These are phyloP conservation scores for Pichiaceae sp. DNA, from an alignment of 1,139 yeast genomes.

Conservation along the genomic window DNA sequence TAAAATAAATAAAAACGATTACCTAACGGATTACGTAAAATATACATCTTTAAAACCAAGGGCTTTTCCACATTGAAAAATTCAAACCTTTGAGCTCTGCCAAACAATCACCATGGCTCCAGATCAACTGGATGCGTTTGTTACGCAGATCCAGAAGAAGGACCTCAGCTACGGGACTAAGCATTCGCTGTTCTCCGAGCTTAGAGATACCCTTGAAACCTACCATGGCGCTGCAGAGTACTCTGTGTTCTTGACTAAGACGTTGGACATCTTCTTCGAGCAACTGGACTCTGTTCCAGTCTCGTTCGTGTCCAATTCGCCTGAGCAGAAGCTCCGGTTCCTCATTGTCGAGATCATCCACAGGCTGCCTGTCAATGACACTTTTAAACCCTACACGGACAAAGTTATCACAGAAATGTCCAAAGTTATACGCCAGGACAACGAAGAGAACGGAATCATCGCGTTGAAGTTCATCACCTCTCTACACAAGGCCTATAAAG, in stretches of 20 bases:
- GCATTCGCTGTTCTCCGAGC: conserved; percentile 65
- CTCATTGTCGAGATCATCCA: conserved; percentile 73
- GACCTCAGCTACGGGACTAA: conserved; percentile 46
- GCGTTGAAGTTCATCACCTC: conserved; percentile 88
- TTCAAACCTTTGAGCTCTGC: too few species aligned
- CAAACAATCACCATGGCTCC: too few species aligned
- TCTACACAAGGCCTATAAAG: conserved; percentile 78
- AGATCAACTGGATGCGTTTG: conserved; percentile 52
- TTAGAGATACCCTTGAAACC: conserved; percentile 78
- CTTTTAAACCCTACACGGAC: conserved; percentile 64
- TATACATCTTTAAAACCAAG: neutral
- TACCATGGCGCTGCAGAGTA: conserved; percentile 71
- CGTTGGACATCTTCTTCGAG: conserved; percentile 55
- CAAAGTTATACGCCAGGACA: conserved; percentile 59
- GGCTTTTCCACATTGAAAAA: neutral
- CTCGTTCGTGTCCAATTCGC: conserved; percentile 53
- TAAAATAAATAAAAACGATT: too few species aligned
- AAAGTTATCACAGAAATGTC: conserved; percentile 56
- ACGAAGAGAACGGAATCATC: conserved; percentile 91
- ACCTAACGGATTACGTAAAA: conserved; percentile 7
- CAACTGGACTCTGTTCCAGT: conserved; percentile 63
- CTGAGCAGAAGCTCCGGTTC: conserved; percentile 69
- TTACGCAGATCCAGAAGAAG: conserved; percentile 47
- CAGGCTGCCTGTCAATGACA: conserved; percentile 75
- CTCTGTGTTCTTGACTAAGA: conserved; percentile 53